Conservation (phyloP, 140 eudicot genomes). For the Anethum foeniculum region DNA sequence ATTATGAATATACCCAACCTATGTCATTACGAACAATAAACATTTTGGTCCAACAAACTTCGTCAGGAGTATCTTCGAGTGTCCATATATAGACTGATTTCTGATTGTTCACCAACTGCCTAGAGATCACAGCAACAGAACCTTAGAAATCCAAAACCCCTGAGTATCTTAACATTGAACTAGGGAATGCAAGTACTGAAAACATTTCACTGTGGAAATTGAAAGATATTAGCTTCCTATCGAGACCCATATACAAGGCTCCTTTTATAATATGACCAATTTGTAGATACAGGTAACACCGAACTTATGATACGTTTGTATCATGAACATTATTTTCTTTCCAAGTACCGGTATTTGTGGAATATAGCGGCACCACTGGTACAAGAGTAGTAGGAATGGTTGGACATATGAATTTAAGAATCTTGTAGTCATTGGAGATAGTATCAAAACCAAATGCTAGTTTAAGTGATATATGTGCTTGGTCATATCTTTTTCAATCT, state of each 20-base stretch:
- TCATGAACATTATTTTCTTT: neutral
- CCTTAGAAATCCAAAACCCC: neutral
- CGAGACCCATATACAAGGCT: neutral
- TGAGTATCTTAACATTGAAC: neutral
- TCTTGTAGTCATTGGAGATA: neutral
- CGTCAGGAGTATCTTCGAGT: neutral
- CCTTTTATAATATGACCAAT: neutral
- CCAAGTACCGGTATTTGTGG: neutral
- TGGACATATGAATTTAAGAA: neutral
- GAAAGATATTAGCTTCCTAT: neutral
- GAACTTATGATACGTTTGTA: neutral
- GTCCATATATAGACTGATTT: neutral
- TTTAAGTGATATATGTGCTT: neutral
- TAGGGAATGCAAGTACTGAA: neutral
- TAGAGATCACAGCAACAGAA: neutral
- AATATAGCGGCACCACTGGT: neutral
- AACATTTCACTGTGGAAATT: neutral
- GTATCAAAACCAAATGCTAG: neutral
- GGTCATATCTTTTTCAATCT: neutral
- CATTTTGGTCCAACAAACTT: neutral
- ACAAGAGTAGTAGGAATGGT: neutral
- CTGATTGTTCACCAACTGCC: neutral
- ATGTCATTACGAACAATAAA: neutral
- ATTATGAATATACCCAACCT: neutral
- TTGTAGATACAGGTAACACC: neutral